A percentile compares a stretch with the other conserved stretches of the same genome.
phyloP scores from a whole-genome alignment of 768 basidiomycete species.

The Boletus rubescentipes region DNA sequence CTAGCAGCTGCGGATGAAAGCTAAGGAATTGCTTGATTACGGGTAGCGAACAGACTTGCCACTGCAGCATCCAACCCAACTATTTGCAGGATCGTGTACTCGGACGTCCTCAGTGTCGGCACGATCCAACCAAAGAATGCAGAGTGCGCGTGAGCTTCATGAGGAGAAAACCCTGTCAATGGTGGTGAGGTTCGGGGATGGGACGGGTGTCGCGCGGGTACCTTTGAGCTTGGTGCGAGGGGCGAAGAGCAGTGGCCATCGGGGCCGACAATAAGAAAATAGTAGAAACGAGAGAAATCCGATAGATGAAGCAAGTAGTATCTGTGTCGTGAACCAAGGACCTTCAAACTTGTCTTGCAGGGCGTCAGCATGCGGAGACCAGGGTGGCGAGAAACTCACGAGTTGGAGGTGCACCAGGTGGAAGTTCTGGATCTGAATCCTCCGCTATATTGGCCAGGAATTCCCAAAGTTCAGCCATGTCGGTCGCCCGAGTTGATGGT shows the following conservation, averaged over 20 bases:
- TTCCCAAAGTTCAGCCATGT: slow-evolving; percentile 14
- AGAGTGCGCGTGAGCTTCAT: slow-evolving; percentile 84
- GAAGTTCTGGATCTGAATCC: slow-evolving; percentile 43
- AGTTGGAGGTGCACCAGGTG: slow-evolving; percentile 66
- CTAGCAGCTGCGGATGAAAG: slow-evolving; percentile 64
- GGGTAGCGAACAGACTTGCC: slow-evolving; percentile 46
- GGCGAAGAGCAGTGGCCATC: slow-evolving; percentile 89
- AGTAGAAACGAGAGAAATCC: slow-evolving; percentile 79
- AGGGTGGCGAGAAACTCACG: slow-evolving; percentile 38
- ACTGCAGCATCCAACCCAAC: slow-evolving; percentile 97
- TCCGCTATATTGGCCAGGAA: slow-evolving; percentile 25
- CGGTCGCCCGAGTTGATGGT: neutral
- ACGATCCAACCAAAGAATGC: slow-evolving; percentile 96
- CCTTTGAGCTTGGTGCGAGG: slow-evolving; percentile 95
- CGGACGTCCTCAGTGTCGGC: slow-evolving; percentile 86
- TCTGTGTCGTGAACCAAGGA: slow-evolving; percentile 94
- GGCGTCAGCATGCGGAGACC: slow-evolving; percentile 4
- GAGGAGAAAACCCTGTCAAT: slow-evolving; percentile 80
- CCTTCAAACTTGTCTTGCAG: slow-evolving; percentile 76
- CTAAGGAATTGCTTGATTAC: neutral
- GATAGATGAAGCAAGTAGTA: slow-evolving; percentile 72
- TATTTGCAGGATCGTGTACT: slow-evolving; percentile 92
- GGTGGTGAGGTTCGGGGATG: slow-evolving; percentile 1
- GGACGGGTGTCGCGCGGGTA: slow-evolving; percentile 26
- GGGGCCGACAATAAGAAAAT: slow-evolving; percentile 85